Conservation (phyloP, 768 basidiomycete genomes). For the Cantharellus anzutake region DNA sequence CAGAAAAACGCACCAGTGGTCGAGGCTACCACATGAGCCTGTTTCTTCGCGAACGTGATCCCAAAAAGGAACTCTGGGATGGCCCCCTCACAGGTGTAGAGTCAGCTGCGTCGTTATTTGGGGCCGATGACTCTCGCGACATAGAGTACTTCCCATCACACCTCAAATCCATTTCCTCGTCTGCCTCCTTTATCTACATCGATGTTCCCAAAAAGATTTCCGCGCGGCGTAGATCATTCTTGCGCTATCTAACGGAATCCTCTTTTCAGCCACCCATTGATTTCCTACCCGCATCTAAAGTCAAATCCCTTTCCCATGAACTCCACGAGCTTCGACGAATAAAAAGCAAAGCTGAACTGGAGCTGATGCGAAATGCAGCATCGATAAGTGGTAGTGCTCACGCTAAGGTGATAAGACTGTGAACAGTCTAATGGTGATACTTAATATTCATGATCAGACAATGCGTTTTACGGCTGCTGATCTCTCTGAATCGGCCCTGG, state of each 20-base stretch:
- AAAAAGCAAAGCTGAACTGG: slow-evolving; percentile 64
- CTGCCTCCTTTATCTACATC: slow-evolving; percentile 23
- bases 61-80: slow-evolving; percentile 77
- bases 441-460: slow-evolving; percentile 29
- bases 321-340: slow-evolving; percentile 20
- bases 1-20: slow-evolving; percentile 51
- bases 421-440: background rate
- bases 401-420: slow-evolving; percentile 33
- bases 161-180: slow-evolving; percentile 34
- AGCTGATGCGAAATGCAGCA: slow-evolving; percentile 66
- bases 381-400: slow-evolving; percentile 77
- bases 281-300: background rate
- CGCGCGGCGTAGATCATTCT: slow-evolving; percentile 19
- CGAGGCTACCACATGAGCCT: slow-evolving; percentile 76
- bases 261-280: background rate
- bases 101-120: slow-evolving; percentile 48
- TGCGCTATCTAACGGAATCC: slow-evolving; percentile 33
- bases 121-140: slow-evolving; percentile 47
- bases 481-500: slow-evolving; percentile 38
- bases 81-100: slow-evolving; percentile 58
- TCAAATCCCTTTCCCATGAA: background rate
- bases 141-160: slow-evolving; percentile 36
- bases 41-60: slow-evolving; percentile 59
- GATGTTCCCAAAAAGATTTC: slow-evolving; percentile 11
- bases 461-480: slow-evolving; percentile 57